phyloP scores from a whole-genome alignment of 352 stramenopile genomes.

The Globisporangium heterothallicum region DNA sequence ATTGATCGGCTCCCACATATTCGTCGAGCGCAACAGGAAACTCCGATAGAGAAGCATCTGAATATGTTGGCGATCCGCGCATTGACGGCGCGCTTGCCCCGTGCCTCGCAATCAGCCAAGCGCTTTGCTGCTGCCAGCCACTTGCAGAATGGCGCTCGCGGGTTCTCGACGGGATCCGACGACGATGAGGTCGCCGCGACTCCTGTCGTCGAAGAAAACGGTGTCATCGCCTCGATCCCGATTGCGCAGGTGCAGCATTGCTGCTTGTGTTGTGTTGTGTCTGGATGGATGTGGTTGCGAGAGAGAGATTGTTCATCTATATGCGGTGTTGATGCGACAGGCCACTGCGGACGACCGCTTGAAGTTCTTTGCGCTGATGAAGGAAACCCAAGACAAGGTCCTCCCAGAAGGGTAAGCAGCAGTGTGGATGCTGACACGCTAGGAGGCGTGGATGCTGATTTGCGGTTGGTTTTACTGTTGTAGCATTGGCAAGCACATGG shows the following conservation, averaged over 20 bases:
- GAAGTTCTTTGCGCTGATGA: slow-evolving; percentile 78
- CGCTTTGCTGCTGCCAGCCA: slow-evolving; percentile 15
- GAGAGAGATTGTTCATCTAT: no score
- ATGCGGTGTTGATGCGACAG: slow-evolving; percentile 17
- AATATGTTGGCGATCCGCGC: slow-evolving; percentile 57
- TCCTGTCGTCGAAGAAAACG: slow-evolving; percentile 22
- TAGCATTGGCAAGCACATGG: slow-evolving; percentile 63
- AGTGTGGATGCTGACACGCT: neutral
- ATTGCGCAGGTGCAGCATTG: slow-evolving; percentile 41
- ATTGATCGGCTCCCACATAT: slow-evolving; percentile 14
- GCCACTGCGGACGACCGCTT: slow-evolving; percentile 50
- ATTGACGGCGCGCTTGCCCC: slow-evolving; percentile 33
- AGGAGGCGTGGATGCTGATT: neutral
- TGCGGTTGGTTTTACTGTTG: neutral
- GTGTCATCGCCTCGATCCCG: slow-evolving; percentile 50
- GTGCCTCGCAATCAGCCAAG: slow-evolving; percentile 14
- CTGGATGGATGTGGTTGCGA: neutral
- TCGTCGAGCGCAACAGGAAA: slow-evolving; percentile 7
- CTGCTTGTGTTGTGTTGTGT: neutral
- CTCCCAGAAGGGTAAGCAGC: slow-evolving; percentile 54
- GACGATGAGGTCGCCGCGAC: slow-evolving; percentile 14
- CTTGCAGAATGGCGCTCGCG: slow-evolving; percentile 17
- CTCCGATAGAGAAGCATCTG: slow-evolving; percentile 1
- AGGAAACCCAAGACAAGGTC: slow-evolving; percentile 71
- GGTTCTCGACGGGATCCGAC: slow-evolving; percentile 32